Evolutionary conservation across 305 asterid species (phyloP), one percentile per base, ranked within the genome.

Genomic region (Fraxinus xanthoxyloides): DNA sequence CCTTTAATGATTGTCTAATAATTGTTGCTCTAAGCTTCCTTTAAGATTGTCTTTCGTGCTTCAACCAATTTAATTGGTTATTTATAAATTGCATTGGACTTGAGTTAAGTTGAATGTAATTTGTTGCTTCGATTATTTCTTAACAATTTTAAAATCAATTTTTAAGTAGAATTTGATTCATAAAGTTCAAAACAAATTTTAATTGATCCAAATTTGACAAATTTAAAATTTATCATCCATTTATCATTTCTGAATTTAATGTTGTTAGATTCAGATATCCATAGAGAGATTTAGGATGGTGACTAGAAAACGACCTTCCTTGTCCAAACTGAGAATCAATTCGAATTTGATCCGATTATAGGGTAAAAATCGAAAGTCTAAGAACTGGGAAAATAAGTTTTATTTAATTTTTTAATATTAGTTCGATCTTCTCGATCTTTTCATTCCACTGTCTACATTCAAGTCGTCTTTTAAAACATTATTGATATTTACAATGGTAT

Each of bases 241-340:
- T 54, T 54, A 54, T n/a, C 21, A 54, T 17, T 54, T n/a, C 65
- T 5, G 7, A 56, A n/a, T 2, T 56, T 51, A 48, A 46, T 3
- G 56, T 46, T 13, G 5, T 46, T 46, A 46, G 0, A 46, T 46
- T 51, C 23, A 51, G 6, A 82, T 78, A 70, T 73, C 75, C 82
- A 67, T 74, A 30, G 80, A 75, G 51, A 74, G 70, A 77, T 36
- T 36, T 70, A 34, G 32, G 85, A 78, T 65, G 7, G 72, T 67
- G 85, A 73, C 79, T 40, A 80, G 85, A 85, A 59, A 80, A 81
- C 21, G 83, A 87, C 26, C 0, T 15, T 51, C 23, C 8, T 54
- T 82, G 24, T 54, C 63, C 63, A n/a, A 54, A n/a, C 8, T 54
- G 24, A 54, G 7, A 54, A 46, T 46, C 54, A 51, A 48, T 48